Conservation (phyloP, 116 monocot species). For the Cymodocea nodosa region DNA sequence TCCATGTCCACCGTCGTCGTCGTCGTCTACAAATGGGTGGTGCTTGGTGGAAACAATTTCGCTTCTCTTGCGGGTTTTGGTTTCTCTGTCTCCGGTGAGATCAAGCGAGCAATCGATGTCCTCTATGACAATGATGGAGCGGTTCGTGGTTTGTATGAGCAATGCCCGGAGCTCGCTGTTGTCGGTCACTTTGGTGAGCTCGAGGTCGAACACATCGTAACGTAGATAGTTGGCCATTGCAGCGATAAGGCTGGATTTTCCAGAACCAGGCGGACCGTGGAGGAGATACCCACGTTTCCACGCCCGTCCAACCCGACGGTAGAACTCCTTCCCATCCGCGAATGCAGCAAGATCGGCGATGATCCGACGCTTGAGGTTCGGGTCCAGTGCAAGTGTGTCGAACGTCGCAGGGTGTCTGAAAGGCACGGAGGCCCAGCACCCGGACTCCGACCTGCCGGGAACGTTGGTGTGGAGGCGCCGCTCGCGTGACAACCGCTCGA, state of each 20-base stretch:
- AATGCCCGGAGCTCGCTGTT: constrained; percentile 65
- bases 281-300: constrained; percentile 77
- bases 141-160: constrained; percentile 72
- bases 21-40: not conserved
- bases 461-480: constrained; percentile 38
- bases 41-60: not conserved
- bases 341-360: constrained; percentile 32
- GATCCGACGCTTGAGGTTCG: constrained; percentile 19
- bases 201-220: constrained; percentile 84
- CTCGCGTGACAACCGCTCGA: constrained; percentile 27
- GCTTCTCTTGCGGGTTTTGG: constrained; percentile 5
- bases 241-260: constrained; percentile 79
- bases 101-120: constrained; percentile 92
- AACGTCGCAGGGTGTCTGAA: constrained; percentile 69
- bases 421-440: constrained; percentile 46
- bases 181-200: constrained; percentile 72
- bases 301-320: constrained; percentile 34
- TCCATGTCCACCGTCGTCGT: constrained; percentile 10
- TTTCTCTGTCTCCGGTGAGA: constrained; percentile 36
- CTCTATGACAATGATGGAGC: constrained; percentile 85
- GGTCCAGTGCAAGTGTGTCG: constrained; percentile 56
- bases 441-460: constrained; percentile 9
- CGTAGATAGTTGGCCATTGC: constrained; percentile 81
- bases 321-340: constrained; percentile 28
- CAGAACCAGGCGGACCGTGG: constrained; percentile 56